Evolutionary conservation across 257 asterid species (phyloP).

Genomic region (Gentiana macrophylla): DNA sequence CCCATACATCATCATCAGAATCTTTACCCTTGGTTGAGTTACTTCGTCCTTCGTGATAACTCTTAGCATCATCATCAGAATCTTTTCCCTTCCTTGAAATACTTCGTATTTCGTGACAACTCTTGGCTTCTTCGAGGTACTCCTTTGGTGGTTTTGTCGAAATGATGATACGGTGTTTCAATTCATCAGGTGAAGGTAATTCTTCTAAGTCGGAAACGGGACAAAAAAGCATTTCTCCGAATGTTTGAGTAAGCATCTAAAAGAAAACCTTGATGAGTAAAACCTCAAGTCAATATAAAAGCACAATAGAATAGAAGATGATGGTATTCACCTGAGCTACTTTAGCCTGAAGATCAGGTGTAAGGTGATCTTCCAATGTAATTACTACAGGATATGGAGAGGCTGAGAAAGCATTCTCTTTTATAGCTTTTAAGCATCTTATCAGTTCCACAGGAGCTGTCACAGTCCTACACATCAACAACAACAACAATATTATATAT

Average conservation of each 20-base stretch:
- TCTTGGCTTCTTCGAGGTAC: conserved; percentile 64
- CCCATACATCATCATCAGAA: conserved; percentile 77
- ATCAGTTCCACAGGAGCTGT: conserved; percentile 69
- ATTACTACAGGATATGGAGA: conserved; percentile 73
- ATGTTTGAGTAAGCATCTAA: conserved; percentile 57
- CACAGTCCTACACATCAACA: conserved; percentile 42
- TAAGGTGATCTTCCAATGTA: conserved; percentile 86
- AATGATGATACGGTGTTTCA: conserved; percentile 56
- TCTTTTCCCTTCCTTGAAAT: conserved; percentile 28
- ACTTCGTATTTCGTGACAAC: conserved; percentile 23
- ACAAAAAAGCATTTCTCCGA: conserved; percentile 61
- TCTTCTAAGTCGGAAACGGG: conserved; percentile 57
- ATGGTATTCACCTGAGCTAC: conserved; percentile 54
- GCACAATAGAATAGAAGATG: background rate
- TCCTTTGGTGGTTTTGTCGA: conserved; percentile 92
- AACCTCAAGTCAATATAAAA: background rate
- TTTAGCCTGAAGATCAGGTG: conserved; percentile 67
- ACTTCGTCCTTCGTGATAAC: conserved; percentile 22
- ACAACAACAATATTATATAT: no score
- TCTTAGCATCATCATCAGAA: conserved; percentile 54
- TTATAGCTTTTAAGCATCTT: conserved; percentile 56
- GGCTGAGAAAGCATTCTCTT: conserved; percentile 58
- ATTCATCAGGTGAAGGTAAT: conserved; percentile 72
- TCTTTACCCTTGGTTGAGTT: conserved; percentile 28
- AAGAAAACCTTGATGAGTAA: background rate